Evolutionary conservation across 257 asterid species (phyloP), one percentile per base, ranked within the genome.

Genomic region (Rauvolfia tetraphylla): DNA sequence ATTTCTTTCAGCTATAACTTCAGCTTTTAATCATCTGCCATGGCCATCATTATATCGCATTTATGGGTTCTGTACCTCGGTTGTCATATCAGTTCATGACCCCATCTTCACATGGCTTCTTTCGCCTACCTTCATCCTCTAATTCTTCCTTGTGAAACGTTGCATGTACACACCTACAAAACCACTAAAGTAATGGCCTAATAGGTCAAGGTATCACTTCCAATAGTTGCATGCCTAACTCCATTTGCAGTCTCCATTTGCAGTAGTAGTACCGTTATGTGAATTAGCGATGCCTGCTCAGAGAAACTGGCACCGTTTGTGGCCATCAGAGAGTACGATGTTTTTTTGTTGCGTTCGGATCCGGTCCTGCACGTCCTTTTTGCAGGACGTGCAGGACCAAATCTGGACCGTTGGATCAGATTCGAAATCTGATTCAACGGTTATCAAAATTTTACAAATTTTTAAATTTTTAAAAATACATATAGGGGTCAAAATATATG

Each of bases 71-170:
- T 65, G 58, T 72, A 58, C 34, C 41, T 23, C 71, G 59, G 42
- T 17, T 23, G 76, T 48, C 41, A 38, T 61, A 33, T 58, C 66
- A 71, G 68, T 62, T 44, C 51, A 34, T 68, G 79, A 34, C 68
- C 83, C 74, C 83, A 74, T 74, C 10, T 22, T 74, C 83, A 79
- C 83, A 68, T 74, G 82, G 79, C 53, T 74, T 46, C 33, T 42
- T 71, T 36, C 63, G 15, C 68, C 72, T 14, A 14, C 36, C 72
- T 57, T 68, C 68, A 34, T 66, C 12, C 57, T 59, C 71, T 33
- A 72, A 68, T 79, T 74, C 49, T 79, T 57, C 75, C 75, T 68
- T 25, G 39, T 48, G 44, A 57, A 74, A 46, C 72, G 29, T 15
- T 56, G n/a, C 42, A 44, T 56, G 74, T 10, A 36, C 49, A 67